Base-by-base conservation (phyloP, 768 basidiomycete genomes). In the Postia placenta region DNA sequence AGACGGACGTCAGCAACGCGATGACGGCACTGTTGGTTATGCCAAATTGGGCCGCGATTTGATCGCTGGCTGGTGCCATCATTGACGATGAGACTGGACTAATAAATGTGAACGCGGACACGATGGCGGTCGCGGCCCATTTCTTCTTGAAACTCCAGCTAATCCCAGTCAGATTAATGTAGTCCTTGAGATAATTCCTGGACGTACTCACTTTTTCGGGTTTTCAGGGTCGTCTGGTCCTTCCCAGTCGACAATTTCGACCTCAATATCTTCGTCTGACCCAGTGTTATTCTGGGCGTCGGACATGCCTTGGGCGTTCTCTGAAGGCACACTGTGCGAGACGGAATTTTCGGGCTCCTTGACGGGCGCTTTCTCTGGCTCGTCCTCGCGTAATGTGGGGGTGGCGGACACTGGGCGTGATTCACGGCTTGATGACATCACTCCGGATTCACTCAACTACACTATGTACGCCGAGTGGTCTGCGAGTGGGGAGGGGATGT, bases 91-190 rank as follows among this genome's bases (percentile, higher is more conserved):
- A 78, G 0, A 87, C 69, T 0, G 85, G 83, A 5, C 70, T 72
- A 28, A 86, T 83, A 59, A 86, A 83, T 0, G 85, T 82, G 60
- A 84, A 87, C 0, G 72, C 69, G 0, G 85, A 85, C 0, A 85
- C 78, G 24, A 85, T 71, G n/a, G 74, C 54, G 0, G 81, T 84
- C 0, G 78, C 79, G 0, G 70, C 74, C 85, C 83, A 85, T 70
- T 83, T 87, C 56, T 67, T 68, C 24, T 60, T 68, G 46, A 69
- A 74, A 3, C 69, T 59, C 84, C 85, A 85, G 59, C 85, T 81
- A 51, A 9, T 15, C 12, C 17, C 45, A n/a, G 37, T 23, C 39
- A 45, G 51, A 33, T 7, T 7, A 33, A 33, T n/a, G n/a, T n/a
- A n/a, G n/a, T n/a, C n/a, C n/a, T n/a, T n/a, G n/a, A n/a, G n/a